phyloP scores from a whole-genome alignment of 345 rosid genomes.

The Hibiscus syriacus region DNA sequence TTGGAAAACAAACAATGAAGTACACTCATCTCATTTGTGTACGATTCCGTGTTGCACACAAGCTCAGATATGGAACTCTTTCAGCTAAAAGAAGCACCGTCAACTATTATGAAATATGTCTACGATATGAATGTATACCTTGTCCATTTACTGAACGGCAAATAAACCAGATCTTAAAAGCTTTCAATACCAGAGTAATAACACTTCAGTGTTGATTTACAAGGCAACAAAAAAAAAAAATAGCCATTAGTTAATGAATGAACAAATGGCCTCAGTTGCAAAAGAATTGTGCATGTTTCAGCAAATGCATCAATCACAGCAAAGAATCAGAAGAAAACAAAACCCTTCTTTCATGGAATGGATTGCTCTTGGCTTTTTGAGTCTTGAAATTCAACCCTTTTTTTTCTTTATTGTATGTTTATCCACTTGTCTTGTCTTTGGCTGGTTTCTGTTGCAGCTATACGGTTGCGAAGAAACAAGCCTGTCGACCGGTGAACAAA shows the following conservation, averaged over 20 bases:
- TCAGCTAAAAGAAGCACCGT: too few species aligned
- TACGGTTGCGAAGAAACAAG: slow-evolving; percentile 5
- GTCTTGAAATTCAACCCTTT: neutral
- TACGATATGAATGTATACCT: neutral
- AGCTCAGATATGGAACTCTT: too few species aligned
- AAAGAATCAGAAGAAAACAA: slow-evolving; percentile 17
- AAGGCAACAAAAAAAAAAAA: slow-evolving; percentile 17
- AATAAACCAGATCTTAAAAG: neutral
- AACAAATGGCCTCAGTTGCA: slow-evolving; percentile 34
- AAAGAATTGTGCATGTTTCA: slow-evolving; percentile 25
- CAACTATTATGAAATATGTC: too few species aligned
- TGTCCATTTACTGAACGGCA: neutral
- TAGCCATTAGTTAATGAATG: slow-evolving; percentile 17
- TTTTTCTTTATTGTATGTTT: neutral
- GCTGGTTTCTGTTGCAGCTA: slow-evolving; percentile 6
- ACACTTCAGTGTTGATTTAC: slow-evolving; percentile 13
- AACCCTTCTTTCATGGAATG: slow-evolving; percentile 14
- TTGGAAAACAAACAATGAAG: too few species aligned
- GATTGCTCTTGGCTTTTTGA: slow-evolving; percentile 3
- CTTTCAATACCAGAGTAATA: neutral
- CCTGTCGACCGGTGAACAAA: neutral
- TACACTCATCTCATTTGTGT: too few species aligned
- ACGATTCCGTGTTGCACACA: too few species aligned
- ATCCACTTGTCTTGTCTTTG: slow-evolving; percentile 4
- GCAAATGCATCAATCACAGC: slow-evolving; percentile 11